These are phyloP conservation scores for Lumnitzera racemosa DNA, from an alignment of 345 rosid genomes.

Conservation along the genomic window DNA sequence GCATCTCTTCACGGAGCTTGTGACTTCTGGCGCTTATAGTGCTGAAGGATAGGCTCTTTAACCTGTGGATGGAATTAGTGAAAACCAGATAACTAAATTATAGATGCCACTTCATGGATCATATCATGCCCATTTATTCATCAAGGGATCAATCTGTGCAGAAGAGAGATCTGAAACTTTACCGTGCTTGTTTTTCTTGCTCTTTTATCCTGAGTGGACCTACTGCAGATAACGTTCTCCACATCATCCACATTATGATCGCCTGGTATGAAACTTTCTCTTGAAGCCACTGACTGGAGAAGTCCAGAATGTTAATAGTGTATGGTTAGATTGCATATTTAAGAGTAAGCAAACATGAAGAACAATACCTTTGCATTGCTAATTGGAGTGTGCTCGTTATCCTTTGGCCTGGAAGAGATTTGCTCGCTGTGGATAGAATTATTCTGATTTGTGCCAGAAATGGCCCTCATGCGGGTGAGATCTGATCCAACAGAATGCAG, in stretches of 20 bases:
- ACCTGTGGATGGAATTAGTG: conserved; percentile 35
- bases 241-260: conserved; percentile 33
- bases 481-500: conserved; percentile 94
- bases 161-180: conserved; percentile 5
- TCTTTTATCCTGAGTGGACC: conserved; percentile 55
- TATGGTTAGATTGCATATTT: not conserved
- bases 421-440: conserved; percentile 54
- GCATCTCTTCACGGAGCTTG: conserved; percentile 19
- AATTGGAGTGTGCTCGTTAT: conserved; percentile 56
- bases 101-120: not conserved
- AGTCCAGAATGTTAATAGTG: conserved; percentile 4
- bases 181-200: conserved; percentile 87
- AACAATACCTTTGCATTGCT: conserved; percentile 64
- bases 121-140: not conserved
- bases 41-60: conserved; percentile 85
- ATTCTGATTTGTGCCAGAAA: conserved; percentile 48
- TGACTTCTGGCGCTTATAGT: conserved; percentile 69
- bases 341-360: not conserved
- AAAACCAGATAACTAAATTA: not conserved
- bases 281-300: conserved; percentile 69
- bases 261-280: conserved; percentile 65
- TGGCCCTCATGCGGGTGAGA: conserved; percentile 71
- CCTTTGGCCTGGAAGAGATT: conserved; percentile 43
- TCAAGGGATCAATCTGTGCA: not conserved
- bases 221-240: conserved; percentile 33